Evolutionary conservation across 2,329 filamentous ascomycete species (phyloP), one percentile per base, ranked within the genome.

Genomic region (Lecanoromycetidae sp.): DNA sequence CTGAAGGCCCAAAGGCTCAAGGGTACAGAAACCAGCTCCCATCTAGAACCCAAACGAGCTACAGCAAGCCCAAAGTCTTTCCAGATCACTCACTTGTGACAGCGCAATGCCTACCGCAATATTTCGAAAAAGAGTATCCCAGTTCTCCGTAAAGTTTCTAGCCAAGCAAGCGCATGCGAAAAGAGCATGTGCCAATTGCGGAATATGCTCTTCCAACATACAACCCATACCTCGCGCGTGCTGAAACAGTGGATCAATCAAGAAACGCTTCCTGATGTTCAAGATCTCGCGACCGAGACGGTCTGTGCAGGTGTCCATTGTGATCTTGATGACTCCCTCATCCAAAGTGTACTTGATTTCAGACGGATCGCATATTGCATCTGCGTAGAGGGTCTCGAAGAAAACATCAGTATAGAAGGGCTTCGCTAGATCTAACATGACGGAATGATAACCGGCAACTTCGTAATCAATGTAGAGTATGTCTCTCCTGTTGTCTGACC

Each of bases 401-500:
- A 49, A 44, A 1, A 29, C 27, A 17, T 49, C 46, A 22, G 30
- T 35, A 15, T 51, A 49, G 9, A 51, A 12, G 17, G 46, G 49
- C 23, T 49, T 49, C 17, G 46, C 49, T 15, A 51, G 23, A 40
- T 51, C 46, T 8, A 51, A 19, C 20, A 47, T 35, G 20, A 38
- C n/a, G 8, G 49, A 37, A 49, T 49, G 49, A 27, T 35, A 49
- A 3, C 49, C 49, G 9, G 49, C 49, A n/a, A 34, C 46, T 27
- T 51, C 49, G 33, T 51, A 51, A 30, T 51, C 49, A 22, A 51
- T 34, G 33, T 51, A 51, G 13, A 51, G 26, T 12, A 49, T 30
- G 4, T 35, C 30, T 22, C 33, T 29, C 13, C n/a, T 27, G 35
- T 30, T 26, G 10, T 49, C 12, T 27, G 15, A 17, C 25, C 22